Percentiles rank a stretch among this genome's conserved stretches.
Evolutionary conservation across 495 filamentous ascomycete genomes (phyloP).

Genomic region (Lasiosphaeris hirsuta): DNA sequence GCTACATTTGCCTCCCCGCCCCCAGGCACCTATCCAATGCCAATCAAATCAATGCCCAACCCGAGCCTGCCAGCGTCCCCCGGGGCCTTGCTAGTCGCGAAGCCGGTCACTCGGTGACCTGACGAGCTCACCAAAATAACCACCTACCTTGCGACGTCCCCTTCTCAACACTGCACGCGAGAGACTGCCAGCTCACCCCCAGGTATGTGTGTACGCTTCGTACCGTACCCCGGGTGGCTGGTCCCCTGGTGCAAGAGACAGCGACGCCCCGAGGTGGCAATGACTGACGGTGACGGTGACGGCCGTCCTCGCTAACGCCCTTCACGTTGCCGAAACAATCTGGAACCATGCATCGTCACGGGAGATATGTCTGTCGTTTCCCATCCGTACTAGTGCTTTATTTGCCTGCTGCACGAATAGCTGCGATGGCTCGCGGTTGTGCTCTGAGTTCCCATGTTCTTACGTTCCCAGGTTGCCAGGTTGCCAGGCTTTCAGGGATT

Average conservation of each 20-base stretch:
- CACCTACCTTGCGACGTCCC: too few species aligned
- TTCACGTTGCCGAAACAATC: slow-evolving; percentile 16
- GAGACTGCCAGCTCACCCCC: background rate
- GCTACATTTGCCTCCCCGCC: slow-evolving; percentile 5
- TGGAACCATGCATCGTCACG: slow-evolving; percentile 11
- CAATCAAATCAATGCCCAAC: background rate
- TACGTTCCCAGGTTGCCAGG: too few species aligned
- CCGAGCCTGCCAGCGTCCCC: background rate
- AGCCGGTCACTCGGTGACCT: background rate
- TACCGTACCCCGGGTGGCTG: too few species aligned
- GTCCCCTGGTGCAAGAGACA: background rate
- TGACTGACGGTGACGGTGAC: background rate
- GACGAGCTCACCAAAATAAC: slow-evolving; percentile 12
- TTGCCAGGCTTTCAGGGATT: too few species aligned
- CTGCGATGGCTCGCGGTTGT: too few species aligned
- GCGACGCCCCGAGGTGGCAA: background rate
- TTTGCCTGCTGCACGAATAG: background rate
- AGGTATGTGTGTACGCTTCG: background rate
- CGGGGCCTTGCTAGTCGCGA: background rate
- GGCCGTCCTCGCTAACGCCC: background rate
- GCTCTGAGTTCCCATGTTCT: too few species aligned
- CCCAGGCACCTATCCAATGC: background rate
- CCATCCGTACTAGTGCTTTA: background rate
- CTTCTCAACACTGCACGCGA: too few species aligned
- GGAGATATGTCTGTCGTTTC: background rate